Conservation (phyloP, 306 rosid genomes). For the Trichosanthes truncata region DNA sequence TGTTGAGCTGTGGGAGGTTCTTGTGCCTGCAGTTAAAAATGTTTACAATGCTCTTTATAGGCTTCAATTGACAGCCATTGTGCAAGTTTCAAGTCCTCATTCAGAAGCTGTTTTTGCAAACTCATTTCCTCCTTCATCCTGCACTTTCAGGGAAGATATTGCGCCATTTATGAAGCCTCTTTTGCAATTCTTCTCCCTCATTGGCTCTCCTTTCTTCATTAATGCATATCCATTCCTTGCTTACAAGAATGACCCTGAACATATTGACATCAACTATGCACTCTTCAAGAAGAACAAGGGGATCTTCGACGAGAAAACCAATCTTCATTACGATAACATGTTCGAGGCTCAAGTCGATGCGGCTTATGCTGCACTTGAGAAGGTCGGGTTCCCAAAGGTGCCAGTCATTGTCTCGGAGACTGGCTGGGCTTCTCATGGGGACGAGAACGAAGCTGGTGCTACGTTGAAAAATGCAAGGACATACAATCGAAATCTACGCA, state of each 20-base stretch:
- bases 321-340: slow-evolving; percentile 75
- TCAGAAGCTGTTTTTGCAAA: slow-evolving; percentile 82
- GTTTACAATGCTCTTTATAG: slow-evolving; percentile 44
- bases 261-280: slow-evolving; percentile 71
- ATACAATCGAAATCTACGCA: slow-evolving; percentile 50
- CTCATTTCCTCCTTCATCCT: slow-evolving; percentile 81
- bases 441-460: slow-evolving; percentile 65
- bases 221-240: slow-evolving; percentile 95
- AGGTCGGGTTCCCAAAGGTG: slow-evolving; percentile 58
- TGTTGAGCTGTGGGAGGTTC: slow-evolving; percentile 51
- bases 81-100: slow-evolving; percentile 83
- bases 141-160: slow-evolving; percentile 63
- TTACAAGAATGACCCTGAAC: slow-evolving; percentile 71
- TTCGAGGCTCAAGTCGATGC: slow-evolving; percentile 82
- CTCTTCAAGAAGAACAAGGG: slow-evolving; percentile 59
- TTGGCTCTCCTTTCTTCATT: slow-evolving; percentile 70
- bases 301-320: slow-evolving; percentile 61
- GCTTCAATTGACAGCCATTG: slow-evolving; percentile 28
- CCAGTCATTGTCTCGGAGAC: slow-evolving; percentile 81
- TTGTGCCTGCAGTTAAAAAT: slow-evolving; percentile 65
- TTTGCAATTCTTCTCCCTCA: slow-evolving; percentile 61
- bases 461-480: slow-evolving; percentile 42
- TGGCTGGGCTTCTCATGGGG: slow-evolving; percentile 91
- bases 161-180: slow-evolving; percentile 60
- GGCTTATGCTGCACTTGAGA: slow-evolving; percentile 71